Evolutionary conservation across 352 stramenopile genomes (phyloP).

Genomic region (Globisporangium mamillatum): DNA sequence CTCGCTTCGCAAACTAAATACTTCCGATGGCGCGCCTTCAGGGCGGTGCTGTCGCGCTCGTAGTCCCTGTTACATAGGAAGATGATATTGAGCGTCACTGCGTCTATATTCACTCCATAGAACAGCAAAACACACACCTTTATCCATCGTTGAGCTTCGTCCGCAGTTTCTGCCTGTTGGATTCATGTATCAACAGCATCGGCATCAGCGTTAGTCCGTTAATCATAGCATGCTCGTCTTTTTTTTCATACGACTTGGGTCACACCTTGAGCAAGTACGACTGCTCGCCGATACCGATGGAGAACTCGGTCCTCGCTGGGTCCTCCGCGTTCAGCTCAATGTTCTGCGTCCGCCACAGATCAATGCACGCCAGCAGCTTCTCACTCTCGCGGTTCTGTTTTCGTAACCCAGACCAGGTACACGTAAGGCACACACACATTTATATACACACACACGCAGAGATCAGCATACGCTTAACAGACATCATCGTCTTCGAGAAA

Average conservation of each 20-base stretch:
- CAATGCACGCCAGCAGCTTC: conserved; percentile 86
- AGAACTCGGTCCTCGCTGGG: conserved; percentile 69
- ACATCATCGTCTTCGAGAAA: background rate
- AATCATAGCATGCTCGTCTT: background rate
- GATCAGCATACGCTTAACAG: background rate
- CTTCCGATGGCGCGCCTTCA: conserved; percentile 69
- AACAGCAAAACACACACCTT: conserved; percentile 24
- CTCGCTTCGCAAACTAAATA: conserved; percentile 81
- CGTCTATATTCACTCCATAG: too few relatives aligned
- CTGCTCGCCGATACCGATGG: conserved; percentile 82
- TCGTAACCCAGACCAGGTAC: background rate
- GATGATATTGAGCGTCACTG: too few relatives aligned
- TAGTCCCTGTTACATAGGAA: conserved; percentile 38
- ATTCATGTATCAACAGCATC: background rate
- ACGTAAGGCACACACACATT: background rate
- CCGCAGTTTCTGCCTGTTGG: conserved; percentile 54
- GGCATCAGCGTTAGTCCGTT: background rate
- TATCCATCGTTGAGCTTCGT: conserved; percentile 62
- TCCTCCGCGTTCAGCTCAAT: conserved; percentile 69
- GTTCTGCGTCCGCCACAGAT: conserved; percentile 81
- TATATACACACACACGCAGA: background rate
- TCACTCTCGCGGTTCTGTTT: conserved; percentile 79
- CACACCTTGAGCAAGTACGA: conserved; percentile 79
- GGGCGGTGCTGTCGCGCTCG: conserved; percentile 68
- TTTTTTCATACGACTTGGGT: background rate